Conservation (phyloP, 768 basidiomycete genomes). For the Tulasnella sp. region DNA sequence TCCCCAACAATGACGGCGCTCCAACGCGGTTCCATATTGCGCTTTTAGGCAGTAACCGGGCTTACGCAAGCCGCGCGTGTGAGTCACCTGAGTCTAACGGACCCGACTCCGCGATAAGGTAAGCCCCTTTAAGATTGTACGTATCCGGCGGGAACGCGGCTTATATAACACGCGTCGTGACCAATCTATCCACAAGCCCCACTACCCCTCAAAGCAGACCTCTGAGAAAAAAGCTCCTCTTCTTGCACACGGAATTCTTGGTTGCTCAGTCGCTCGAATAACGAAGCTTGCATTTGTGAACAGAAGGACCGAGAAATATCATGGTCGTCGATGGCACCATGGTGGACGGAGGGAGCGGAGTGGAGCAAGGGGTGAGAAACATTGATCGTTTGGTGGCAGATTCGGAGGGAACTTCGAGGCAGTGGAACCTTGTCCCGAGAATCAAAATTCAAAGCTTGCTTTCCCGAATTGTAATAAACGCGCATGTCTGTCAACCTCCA, state of each 20-base stretch:
- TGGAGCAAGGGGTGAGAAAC: too few species aligned
- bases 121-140: slow-evolving; percentile 11
- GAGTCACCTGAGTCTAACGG: slow-evolving; percentile 15
- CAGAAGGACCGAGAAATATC: too few species aligned
- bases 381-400: not conserved
- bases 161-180: slow-evolving; percentile 17
- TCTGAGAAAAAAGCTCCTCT: too few species aligned
- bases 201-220: not conserved
- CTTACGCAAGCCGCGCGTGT: not conserved
- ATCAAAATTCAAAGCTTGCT: too few species aligned
- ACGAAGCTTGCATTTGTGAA: too few species aligned
- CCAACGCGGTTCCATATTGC: slow-evolving; percentile 6
- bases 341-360: too few species aligned
- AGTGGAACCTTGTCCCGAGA: too few species aligned
- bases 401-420: not conserved
- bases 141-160: slow-evolving; percentile 20
- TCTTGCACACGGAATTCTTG: too few species aligned
- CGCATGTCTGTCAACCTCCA: too few species aligned
- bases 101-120: not conserved
- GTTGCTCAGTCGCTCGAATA: too few species aligned
- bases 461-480: too few species aligned
- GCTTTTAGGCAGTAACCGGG: not conserved
- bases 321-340: too few species aligned
- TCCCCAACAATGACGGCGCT: not conserved
- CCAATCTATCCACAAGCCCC: not conserved